These are phyloP conservation scores for Annulohypoxylon truncatum DNA, from an alignment of 2,329 filamentous ascomycete genomes.

Conservation along the genomic window DNA sequence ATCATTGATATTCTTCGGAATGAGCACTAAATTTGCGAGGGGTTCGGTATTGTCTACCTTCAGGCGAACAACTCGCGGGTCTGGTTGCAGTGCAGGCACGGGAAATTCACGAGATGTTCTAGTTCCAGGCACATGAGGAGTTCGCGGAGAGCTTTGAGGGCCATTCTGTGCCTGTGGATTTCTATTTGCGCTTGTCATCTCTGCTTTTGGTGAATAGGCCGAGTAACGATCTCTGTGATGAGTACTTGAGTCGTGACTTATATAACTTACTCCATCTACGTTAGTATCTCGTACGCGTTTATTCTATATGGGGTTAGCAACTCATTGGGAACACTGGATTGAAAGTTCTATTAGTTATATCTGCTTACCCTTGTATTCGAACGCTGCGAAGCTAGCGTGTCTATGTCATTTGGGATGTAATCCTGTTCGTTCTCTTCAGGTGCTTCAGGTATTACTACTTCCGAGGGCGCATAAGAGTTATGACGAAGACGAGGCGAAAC, in stretches of 20 bases:
- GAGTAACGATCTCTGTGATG: not conserved
- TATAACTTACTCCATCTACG: not conserved
- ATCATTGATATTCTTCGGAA: not conserved
- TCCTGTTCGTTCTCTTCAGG: not conserved
- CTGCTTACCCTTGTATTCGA: not conserved
- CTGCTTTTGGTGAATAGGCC: not conserved
- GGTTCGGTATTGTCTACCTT: not conserved
- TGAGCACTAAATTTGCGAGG: conserved; percentile 1
- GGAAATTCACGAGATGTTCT: not conserved
- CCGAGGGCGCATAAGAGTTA: not conserved
- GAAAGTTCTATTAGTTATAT: not conserved
- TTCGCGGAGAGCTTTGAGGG: not conserved
- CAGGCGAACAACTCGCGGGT: not conserved
- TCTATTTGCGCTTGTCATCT: not conserved
- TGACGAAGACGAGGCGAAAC: not conserved
- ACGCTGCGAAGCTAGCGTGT: not conserved
- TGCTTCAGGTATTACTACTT: not conserved
- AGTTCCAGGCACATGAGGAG: not conserved
- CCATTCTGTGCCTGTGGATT: not conserved
- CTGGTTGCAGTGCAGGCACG: not conserved
- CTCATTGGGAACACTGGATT: not conserved
- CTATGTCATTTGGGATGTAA: not conserved
- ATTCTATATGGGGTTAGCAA: not conserved
- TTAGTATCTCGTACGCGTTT: not conserved
- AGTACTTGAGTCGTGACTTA: not conserved